A percentile compares a stretch with the other conserved stretches of the same genome.
phyloP scores from a whole-genome alignment of 345 rosid species.

The Salix purpurea region DNA sequence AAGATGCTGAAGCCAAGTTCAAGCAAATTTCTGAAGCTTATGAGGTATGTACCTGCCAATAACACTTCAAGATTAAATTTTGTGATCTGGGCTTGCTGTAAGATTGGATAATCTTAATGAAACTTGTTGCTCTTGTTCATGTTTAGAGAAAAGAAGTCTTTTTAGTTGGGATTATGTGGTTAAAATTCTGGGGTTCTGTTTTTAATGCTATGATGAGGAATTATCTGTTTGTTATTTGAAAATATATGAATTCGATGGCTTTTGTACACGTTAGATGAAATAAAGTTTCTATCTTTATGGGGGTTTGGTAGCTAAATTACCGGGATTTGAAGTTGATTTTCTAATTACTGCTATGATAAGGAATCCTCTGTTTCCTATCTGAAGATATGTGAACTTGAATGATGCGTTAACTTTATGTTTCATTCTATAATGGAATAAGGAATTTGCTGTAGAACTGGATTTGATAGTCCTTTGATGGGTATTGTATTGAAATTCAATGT shows the following conservation, averaged over 20 bases:
- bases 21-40: conserved; percentile 29
- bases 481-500: neutral
- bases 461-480: neutral
- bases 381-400: no score
- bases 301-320: neutral
- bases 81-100: neutral
- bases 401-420: no score
- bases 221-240: neutral
- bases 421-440: neutral
- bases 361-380: no score
- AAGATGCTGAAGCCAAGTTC: conserved; percentile 26
- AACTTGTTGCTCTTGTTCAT: neutral
- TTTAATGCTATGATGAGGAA: neutral
- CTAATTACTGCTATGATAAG: no score
- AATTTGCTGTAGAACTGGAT: neutral
- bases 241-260: neutral
- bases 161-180: neutral
- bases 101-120: neutral
- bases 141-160: neutral
- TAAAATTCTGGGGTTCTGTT: neutral
- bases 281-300: neutral
- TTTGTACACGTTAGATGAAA: no score
- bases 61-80: neutral
- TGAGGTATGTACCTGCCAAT: conserved; percentile 10
- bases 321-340: neutral